Conservation (phyloP, 2,329 filamentous ascomycete genomes). For the Calonectria pseudoreteaudii region DNA sequence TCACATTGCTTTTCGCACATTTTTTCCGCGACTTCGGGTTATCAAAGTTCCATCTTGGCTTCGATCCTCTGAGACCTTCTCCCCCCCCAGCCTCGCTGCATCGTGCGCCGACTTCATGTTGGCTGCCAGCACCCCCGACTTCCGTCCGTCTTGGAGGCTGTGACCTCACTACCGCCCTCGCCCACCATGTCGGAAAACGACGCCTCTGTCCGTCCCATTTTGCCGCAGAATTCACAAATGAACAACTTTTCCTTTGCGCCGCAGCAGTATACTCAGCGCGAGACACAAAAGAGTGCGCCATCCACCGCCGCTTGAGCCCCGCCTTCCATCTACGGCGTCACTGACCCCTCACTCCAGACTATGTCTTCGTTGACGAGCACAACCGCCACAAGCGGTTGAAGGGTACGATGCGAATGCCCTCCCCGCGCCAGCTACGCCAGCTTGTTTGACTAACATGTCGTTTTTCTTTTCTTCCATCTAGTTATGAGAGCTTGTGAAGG, state of each 20-base stretch:
- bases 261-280: constrained; percentile 65
- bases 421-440: not conserved
- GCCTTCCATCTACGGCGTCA: not conserved
- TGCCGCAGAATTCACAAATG: constrained; percentile 72
- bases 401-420: constrained; percentile 65
- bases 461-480: constrained; percentile 48
- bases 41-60: constrained; percentile 5
- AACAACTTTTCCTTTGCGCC: constrained; percentile 83
- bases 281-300: constrained; percentile 85
- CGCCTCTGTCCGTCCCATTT: constrained; percentile 68
- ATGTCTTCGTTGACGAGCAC: constrained; percentile 99
- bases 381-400: constrained; percentile 97
- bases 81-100: constrained; percentile 16
- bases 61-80: constrained; percentile 20
- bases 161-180: constrained; percentile 36
- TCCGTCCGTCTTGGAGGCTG: constrained; percentile 38
- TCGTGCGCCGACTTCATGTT: constrained; percentile 47
- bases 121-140: constrained; percentile 28
- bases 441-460: constrained; percentile 17
- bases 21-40: constrained; percentile 6
- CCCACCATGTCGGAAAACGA: constrained; percentile 70
- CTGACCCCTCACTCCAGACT: constrained; percentile 69
- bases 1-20: constrained; percentile 20
- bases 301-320: constrained; percentile 26
- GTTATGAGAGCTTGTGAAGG: constrained; percentile 98